Evolutionary conservation across 768 basidiomycete genomes (phyloP).

Genomic region (Phylloporus sp.): DNA sequence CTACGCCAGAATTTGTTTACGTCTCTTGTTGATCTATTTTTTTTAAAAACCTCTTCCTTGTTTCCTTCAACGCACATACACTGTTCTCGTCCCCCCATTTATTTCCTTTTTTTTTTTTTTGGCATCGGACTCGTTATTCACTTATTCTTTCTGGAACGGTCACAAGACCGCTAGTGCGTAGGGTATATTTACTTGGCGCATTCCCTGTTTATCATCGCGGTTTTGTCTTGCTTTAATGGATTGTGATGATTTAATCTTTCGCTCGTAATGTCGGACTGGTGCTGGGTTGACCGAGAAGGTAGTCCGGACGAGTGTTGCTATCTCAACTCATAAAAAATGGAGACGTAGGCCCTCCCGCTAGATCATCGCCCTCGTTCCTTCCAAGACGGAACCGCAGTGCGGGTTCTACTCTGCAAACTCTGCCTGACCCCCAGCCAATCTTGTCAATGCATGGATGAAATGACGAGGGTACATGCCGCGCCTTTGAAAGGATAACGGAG

Average conservation of each 20-base stretch:
- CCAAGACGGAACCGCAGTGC: too few species aligned
- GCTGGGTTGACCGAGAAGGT: not conserved
- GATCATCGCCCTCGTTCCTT: too few species aligned
- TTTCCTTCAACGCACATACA: constrained; percentile 2
- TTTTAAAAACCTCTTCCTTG: not conserved
- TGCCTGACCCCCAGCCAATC: too few species aligned
- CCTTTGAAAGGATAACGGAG: too few species aligned
- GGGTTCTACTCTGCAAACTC: too few species aligned
- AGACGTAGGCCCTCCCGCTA: too few species aligned
- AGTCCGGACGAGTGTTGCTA: too few species aligned
- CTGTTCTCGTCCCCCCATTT: not conserved
- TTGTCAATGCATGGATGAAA: too few species aligned
- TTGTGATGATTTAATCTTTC: not conserved
- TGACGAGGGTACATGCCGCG: too few species aligned
- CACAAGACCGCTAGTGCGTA: constrained; percentile 21
- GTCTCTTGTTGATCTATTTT: not conserved
- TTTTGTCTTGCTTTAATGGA: constrained; percentile 12
- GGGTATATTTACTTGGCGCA: constrained; percentile 14
- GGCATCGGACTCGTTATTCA: constrained; percentile 18
- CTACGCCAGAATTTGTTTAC: constrained; percentile 20
- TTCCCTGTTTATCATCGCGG: constrained; percentile 14
- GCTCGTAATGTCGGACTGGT: not conserved
- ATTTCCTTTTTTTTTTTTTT: not conserved
- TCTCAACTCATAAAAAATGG: too few species aligned
- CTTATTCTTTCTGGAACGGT: constrained; percentile 17